These are phyloP conservation scores for Volvox africanus DNA, from an alignment of 139 green algal genomes.

Conservation along the genomic window DNA sequence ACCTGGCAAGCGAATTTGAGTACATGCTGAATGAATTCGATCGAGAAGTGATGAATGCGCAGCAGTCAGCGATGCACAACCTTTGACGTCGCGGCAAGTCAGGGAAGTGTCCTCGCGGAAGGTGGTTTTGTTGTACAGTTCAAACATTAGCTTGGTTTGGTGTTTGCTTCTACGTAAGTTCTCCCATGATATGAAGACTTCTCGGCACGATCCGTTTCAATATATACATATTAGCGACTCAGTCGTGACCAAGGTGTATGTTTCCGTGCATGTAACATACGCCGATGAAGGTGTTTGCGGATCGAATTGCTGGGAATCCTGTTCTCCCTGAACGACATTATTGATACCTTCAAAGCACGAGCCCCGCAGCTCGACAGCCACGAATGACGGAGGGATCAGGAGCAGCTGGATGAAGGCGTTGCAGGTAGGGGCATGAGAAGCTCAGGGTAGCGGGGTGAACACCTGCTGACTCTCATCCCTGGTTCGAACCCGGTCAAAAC, in stretches of 20 bases:
- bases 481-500: too few relatives aligned
- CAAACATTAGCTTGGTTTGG: background rate
- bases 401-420: too few relatives aligned
- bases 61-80: constrained; percentile 9
- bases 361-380: too few relatives aligned
- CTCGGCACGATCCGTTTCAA: background rate
- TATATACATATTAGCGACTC: background rate
- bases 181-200: background rate
- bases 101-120: background rate
- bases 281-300: background rate
- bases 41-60: background rate
- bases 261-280: constrained; percentile 14
- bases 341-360: background rate
- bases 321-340: background rate
- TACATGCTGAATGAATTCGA: constrained; percentile 62
- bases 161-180: background rate
- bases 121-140: background rate
- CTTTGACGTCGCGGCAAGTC: background rate
- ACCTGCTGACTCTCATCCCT: too few relatives aligned
- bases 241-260: background rate
- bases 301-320: background rate
- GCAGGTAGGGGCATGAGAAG: too few relatives aligned
- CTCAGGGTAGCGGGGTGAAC: too few relatives aligned
- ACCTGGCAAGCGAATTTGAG: constrained; percentile 63
- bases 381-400: too few relatives aligned